Conservation (phyloP, 257 asterid species). For the Sherardia arvensis region DNA sequence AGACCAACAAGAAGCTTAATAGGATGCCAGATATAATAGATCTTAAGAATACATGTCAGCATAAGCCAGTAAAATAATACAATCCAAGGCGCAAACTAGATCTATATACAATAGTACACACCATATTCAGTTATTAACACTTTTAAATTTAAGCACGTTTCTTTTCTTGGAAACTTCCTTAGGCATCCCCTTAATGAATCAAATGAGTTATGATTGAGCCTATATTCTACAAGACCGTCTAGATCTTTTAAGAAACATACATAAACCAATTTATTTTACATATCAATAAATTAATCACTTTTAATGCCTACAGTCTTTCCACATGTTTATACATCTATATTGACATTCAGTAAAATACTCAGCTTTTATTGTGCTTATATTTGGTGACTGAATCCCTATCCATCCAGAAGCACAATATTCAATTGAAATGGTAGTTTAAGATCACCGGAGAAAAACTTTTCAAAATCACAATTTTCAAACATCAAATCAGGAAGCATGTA, state of each 20-base stretch:
- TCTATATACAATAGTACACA: not conserved
- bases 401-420: not conserved
- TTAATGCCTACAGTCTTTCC: no score
- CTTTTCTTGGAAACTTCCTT: not conserved
- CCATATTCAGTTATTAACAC: not conserved
- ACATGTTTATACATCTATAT: no score
- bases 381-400: not conserved
- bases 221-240: not conserved
- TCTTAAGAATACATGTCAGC: no score
- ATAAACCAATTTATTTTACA: no score
- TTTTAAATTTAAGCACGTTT: not conserved
- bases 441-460: not conserved
- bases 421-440: not conserved
- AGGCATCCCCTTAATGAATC: not conserved
- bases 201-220: not conserved
- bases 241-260: not conserved
- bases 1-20: not conserved
- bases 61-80: not conserved
- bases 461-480: not conserved
- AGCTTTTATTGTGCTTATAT: not conserved
- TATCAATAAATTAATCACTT: no score
- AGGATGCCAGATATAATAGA: not conserved
- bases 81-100: no score
- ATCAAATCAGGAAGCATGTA: no score
- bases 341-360: not conserved